Conservation (phyloP, 176 grass and related monocot genomes). For the Saccharum officinarum region DNA sequence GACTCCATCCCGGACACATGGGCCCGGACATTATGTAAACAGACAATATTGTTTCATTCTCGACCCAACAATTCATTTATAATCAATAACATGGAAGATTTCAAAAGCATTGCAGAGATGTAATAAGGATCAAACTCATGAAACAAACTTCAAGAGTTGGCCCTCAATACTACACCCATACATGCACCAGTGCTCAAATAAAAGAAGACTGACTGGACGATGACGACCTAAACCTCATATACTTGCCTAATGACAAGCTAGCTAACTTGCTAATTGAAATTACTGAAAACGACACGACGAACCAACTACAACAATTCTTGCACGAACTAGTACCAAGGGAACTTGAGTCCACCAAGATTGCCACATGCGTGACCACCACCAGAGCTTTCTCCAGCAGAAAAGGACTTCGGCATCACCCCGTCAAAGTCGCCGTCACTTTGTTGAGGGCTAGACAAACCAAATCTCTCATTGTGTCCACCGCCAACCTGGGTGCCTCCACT, state of each 20-base stretch:
- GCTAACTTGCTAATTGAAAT: neutral
- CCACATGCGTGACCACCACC: neutral
- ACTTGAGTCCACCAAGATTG: neutral
- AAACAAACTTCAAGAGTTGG: slow-evolving; percentile 22
- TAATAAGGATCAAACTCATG: slow-evolving; percentile 12
- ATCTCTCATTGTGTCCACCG: neutral
- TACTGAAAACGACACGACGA: neutral
- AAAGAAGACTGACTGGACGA: neutral
- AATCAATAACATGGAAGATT: slow-evolving; percentile 3
- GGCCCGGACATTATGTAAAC: no score
- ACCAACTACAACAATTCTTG: neutral
- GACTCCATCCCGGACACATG: no score
- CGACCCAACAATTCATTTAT: neutral
- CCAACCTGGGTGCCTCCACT: neutral
- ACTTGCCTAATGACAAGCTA: neutral
- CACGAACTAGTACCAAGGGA: neutral
- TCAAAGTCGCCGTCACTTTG: neutral
- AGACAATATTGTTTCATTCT: no score
- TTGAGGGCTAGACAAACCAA: neutral
- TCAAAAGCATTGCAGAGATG: slow-evolving; percentile 7
- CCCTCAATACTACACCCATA: neutral
- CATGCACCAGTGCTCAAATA: neutral
- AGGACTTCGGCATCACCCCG: neutral
- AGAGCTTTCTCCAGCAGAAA: neutral
- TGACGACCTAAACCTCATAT: neutral